Percentiles rank a stretch among this genome's conserved stretches.
These are phyloP conservation scores for Helenozyma baotianmanensis DNA, from an alignment of 805 yeast species.

Conservation along the genomic window DNA sequence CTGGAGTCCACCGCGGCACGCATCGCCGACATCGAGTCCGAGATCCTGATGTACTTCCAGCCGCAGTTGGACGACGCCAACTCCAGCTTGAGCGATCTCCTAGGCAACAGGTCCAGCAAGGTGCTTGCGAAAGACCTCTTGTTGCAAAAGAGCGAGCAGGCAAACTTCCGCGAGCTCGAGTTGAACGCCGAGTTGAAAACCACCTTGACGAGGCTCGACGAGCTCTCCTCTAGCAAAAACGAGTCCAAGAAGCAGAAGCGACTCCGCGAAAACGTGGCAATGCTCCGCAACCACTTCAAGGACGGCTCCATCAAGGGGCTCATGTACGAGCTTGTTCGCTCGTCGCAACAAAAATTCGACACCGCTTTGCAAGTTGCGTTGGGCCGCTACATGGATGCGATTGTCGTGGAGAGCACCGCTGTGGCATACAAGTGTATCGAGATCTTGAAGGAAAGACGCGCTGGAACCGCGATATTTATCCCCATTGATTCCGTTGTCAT, in stretches of 20 bases:
- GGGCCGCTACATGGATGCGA: slow-evolving; percentile 76
- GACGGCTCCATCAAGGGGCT: slow-evolving; percentile 73
- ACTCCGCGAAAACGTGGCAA: slow-evolving; percentile 66
- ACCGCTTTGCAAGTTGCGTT: slow-evolving; percentile 70
- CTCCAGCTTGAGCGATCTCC: slow-evolving; percentile 27
- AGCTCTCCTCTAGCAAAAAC: slow-evolving; percentile 68
- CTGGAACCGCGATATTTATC: slow-evolving; percentile 82
- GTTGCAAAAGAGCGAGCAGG: slow-evolving; percentile 31
- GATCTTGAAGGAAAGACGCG: slow-evolving; percentile 76
- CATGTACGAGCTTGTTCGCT: slow-evolving; percentile 73
- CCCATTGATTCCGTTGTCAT: slow-evolving; percentile 73
- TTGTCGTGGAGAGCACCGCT: slow-evolving; percentile 69
- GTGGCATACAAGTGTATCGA: slow-evolving; percentile 75
- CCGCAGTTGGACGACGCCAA: slow-evolving; percentile 28
- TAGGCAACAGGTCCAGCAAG: slow-evolving; percentile 25
- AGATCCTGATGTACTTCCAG: slow-evolving; percentile 30
- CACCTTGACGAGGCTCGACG: slow-evolving; percentile 58
- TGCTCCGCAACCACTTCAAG: slow-evolving; percentile 69
- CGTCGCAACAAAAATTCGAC: slow-evolving; percentile 68
- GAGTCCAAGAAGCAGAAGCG: slow-evolving; percentile 68
- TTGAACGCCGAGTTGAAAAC: slow-evolving; percentile 62
- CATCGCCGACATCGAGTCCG: slow-evolving; percentile 35
- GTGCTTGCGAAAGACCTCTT: slow-evolving; percentile 23
- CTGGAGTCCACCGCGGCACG: slow-evolving; percentile 36
- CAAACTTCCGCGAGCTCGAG: slow-evolving; percentile 48